Evolutionary conservation across 1,284 basidiomycete genomes (phyloP), one percentile per base, ranked within the genome.

Genomic region (Sparassis latifolia): DNA sequence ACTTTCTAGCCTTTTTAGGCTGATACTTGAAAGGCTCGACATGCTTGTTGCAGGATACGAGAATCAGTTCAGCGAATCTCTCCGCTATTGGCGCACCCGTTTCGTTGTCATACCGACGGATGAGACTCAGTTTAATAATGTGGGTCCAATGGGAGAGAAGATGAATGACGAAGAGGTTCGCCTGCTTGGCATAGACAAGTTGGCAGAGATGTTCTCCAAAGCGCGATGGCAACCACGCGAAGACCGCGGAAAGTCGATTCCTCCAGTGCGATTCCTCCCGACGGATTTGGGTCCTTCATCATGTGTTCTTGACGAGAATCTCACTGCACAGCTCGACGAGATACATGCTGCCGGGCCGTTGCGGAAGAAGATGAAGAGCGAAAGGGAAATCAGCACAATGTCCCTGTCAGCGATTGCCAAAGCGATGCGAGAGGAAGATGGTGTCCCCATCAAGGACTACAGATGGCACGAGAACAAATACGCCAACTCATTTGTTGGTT

Each of bases 71-170:
- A 86, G 84, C 59, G 84, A 92, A 51, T 86, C 86, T 3, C 72
- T 93, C 43, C 80, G 89, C 42, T 97, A 96, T 64, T 98, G 95
- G 92, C 80, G 95, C 4, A 97, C 94, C 0, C 79, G 95, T n/a
- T 97, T 97, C 63, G 79, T 98, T 29, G 82, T 99, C 20, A 90
- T 98, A 44, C 96, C 96, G 0, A 86, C 89, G 0, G 77, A 82
- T 7, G 86, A 85, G 51, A 76, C 78, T 35, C 89, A 82, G 5
- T 71, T 69, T 42, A 68, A 74, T 9, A 78, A 68, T 47, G 71
- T 76, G 20, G 84, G 81, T 0, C 77, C 81, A 0, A 72, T 71
- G 0, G 86, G 83, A 4, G 90, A 92, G 66, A 76, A 75, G 53
- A 77, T 92, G 50, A 83, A 88, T 58, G 86, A 92, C 33, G 90